Base-by-base conservation (phyloP, 345 rosid genomes). In the Camelina hispida region DNA sequence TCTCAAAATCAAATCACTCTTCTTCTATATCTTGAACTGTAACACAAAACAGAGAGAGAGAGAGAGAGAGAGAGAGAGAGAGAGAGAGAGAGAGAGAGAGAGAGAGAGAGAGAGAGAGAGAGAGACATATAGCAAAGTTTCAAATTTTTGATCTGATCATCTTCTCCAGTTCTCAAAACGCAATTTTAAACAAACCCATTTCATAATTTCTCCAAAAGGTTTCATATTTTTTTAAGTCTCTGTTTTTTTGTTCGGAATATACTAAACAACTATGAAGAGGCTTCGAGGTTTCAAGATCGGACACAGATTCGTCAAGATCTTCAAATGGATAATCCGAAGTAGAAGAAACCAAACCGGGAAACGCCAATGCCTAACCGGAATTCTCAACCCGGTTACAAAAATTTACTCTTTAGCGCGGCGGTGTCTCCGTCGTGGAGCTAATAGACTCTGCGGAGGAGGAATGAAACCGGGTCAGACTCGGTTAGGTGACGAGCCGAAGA, bases 251-350 rank as follows among this genome's bases (percentile, higher is more conserved):
- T 55, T 9, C 14, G 17, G 17, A 66, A 66, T 25, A 44, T 10
- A 16, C 62, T 7, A 14, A 20, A 57, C 14, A 70, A 69, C 18
- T 20, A 87, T 89, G 91, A 85, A 76, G 64, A 80, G 71, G 57
- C 55, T 77, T 0, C 66, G 88, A 81, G 90, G 92, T 22, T 81
- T 88, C 73, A 80, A 75, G 81, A 87, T 91, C 1, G 81, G 93
- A 5, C 74, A 85, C 70, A 87, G 67, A 65, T 23, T 85, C 15
- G 80, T 72, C 34, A 85, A 79, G 80, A 72, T 83, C 54, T 86
- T 87, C 84, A 83, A 79, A 64, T 81, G 88, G 85, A 73, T 82
- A 13, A 35, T 69, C 83, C 82, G 81, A 72, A 32, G 4, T 3
- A 62, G 82, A 66, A 76, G 79, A 80, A 83, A 10, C 66, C 82